Evolutionary conservation across 208 protist genomes (phyloP), one percentile per base, ranked within the genome.

Genomic region (Leishmania martiniquensis): DNA sequence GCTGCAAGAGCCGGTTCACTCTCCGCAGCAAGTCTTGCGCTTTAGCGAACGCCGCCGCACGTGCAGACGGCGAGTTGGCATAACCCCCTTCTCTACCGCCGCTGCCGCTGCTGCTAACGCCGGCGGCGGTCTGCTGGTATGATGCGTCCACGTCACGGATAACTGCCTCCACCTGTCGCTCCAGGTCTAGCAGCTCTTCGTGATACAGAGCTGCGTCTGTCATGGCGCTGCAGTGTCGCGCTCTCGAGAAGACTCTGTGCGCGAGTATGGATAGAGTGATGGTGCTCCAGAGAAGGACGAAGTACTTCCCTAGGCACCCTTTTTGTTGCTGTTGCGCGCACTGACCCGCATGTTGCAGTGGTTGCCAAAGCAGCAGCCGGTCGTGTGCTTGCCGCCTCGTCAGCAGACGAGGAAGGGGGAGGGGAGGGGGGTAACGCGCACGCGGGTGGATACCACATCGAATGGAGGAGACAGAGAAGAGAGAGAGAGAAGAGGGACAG

Each of bases 161-260:
- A 74, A 89, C 45, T 59, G 25, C 55, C 17, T 84, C 68, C 5
- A 91, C 63, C 60, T 95, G 86, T 57, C 79, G 74, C 76, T 92
- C 89, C 34, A 91, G 73, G 47, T 85, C 82, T 13, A 80, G 76
- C 73, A 95, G 87, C 82, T 93, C 88, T 51, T 93, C 85, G 63
- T 95, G 84, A 63, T 93, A 93, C 20, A 91, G 75, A 9, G 83
- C 74, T 13, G 78, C 87, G 42, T 93, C 89, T 4, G 75, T 68
- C 76, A 80, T 85, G 44, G 4, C 32, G 34, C n/a, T 5, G 69
- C 37, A 22, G 47, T 72, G 67, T 44, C 42, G 63, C 63, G 4
- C 22, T 34, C 10, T 51, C n/a, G 17, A 69, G 52, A 39, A 57
- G 67, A 20, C 6, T 47, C 39, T 47, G 63, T 68, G 13, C 29